Conservation (phyloP, 2,329 filamentous ascomycete species). For the Ambrosiella xylebori region DNA sequence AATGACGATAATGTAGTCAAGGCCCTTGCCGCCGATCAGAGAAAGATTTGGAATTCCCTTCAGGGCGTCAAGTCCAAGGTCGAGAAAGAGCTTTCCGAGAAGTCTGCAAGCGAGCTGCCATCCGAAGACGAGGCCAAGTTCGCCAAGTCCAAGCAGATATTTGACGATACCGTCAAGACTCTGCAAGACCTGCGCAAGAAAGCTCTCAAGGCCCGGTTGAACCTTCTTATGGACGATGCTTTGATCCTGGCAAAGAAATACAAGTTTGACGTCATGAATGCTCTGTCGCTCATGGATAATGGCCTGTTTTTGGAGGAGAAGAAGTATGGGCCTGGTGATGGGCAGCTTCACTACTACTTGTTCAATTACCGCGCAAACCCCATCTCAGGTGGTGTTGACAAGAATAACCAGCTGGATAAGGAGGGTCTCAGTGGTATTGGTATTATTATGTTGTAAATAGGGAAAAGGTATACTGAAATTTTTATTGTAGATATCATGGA, state of each 20-base stretch:
- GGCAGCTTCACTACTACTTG: conserved; percentile 88
- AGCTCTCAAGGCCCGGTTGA: conserved; percentile 34
- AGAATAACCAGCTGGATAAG: conserved; percentile 59
- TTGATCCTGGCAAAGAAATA: conserved; percentile 69
- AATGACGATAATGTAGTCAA: too few relatives aligned
- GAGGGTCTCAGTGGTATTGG: conserved; percentile 72
- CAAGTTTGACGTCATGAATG: conserved; percentile 94
- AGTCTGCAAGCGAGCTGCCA: conserved; percentile 19
- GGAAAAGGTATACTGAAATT: neutral
- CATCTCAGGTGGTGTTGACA: conserved; percentile 73
- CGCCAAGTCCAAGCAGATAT: too few relatives aligned
- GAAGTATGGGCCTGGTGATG: conserved; percentile 88
- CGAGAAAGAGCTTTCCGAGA: conserved; percentile 46
- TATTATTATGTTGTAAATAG: conserved; percentile 52
- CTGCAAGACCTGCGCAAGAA: too few relatives aligned
- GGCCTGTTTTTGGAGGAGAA: conserved; percentile 82
- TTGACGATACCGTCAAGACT: too few relatives aligned
- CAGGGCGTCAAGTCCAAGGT: conserved; percentile 41
- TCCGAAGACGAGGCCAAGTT: too few relatives aligned
- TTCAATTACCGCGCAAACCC: conserved; percentile 88
- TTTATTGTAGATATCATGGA: neutral
- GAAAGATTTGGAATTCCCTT: too few relatives aligned
- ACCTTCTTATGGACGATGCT: conserved; percentile 65
- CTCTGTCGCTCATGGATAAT: conserved; percentile 84
- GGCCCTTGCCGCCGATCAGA: too few relatives aligned